Percentiles rank a stretch among this genome's conserved stretches.
phyloP scores from a whole-genome alignment of 1,284 basidiomycete species.

The Papiliotrema nemorosa region DNA sequence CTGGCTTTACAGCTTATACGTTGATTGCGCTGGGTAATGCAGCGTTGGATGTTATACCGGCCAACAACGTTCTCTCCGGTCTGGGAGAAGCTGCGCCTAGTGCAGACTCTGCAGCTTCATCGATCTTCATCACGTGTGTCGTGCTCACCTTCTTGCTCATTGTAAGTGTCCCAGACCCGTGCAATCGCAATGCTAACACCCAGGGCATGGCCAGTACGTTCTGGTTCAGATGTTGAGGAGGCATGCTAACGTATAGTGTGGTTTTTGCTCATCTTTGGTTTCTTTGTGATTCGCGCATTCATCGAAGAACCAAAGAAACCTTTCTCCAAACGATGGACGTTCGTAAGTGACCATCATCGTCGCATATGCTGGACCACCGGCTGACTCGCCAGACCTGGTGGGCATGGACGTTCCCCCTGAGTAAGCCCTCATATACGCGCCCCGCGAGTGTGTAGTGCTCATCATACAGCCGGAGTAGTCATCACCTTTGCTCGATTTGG shows the following conservation, averaged over 20 bases:
- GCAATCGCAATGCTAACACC: too few relatives aligned
- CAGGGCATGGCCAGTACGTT: too few relatives aligned
- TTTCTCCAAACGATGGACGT: constrained; percentile 6
- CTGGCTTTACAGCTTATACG: constrained; percentile 24
- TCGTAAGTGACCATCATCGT: constrained; percentile 5
- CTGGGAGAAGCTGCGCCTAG: constrained; percentile 1
- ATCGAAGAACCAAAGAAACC: constrained; percentile 5
- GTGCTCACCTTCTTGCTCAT: constrained; percentile 3
- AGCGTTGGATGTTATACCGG: constrained; percentile 9
- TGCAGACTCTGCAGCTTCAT: background rate
- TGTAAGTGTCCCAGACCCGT: constrained; percentile 1
- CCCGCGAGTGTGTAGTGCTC: background rate
- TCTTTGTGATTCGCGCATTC: background rate
- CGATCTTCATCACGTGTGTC: constrained; percentile 6
- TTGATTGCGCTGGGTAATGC: constrained; percentile 17
- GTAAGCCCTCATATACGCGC: background rate
- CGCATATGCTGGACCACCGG: constrained; percentile 1
- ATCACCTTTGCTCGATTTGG: constrained; percentile 13
- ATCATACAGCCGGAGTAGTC: constrained; percentile 12
- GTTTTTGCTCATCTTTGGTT: constrained; percentile 7
- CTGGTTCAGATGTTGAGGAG: too few relatives aligned
- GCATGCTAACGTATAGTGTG: constrained; percentile 3
- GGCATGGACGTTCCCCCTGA: constrained; percentile 20
- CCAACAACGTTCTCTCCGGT: constrained; percentile 4
- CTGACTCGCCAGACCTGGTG: constrained; percentile 12